phyloP scores from a whole-genome alignment of 768 basidiomycete species.

The Boletus coccyginus region DNA sequence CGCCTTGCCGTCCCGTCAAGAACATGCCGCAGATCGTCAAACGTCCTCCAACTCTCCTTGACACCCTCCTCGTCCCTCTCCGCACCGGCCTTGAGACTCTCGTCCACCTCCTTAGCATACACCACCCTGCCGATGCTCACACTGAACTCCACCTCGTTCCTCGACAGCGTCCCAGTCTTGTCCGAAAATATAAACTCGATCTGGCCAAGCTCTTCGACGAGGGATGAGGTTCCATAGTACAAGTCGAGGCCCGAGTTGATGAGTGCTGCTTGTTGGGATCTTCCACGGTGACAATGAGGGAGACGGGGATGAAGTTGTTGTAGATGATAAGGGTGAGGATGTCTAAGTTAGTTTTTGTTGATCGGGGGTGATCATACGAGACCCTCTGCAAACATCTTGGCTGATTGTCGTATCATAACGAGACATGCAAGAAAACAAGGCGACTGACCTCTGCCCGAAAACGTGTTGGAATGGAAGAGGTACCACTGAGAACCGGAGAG shows the following conservation, averaged over 20 bases:
- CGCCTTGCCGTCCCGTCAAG: constrained; percentile 40
- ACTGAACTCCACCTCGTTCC: constrained; percentile 98
- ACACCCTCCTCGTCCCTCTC: constrained; percentile 39
- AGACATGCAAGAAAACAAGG: neutral
- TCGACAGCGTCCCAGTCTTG: constrained; percentile 92
- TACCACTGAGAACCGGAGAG: constrained; percentile 91
- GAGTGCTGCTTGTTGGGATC: constrained; percentile 93
- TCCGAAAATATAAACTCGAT: constrained; percentile 97
- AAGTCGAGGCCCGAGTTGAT: constrained; percentile 99
- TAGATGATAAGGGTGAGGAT: constrained; percentile 99
- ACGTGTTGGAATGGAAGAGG: constrained; percentile 58
- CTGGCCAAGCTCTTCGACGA: constrained; percentile 98
- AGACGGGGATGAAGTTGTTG: constrained; percentile 99
- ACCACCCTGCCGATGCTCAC: constrained; percentile 85
- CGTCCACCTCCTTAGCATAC: constrained; percentile 91
- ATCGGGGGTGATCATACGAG: constrained; percentile 2
- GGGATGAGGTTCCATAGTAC: constrained; percentile 98
- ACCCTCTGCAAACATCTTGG: constrained; percentile 84
- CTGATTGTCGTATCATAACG: constrained; percentile 34
- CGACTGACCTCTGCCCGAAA: constrained; percentile 61
- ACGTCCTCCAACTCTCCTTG: constrained; percentile 70
- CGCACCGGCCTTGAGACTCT: constrained; percentile 63
- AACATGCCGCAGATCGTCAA: constrained; percentile 63
- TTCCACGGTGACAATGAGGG: constrained; percentile 99
- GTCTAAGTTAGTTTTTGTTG: constrained; percentile 32